These are phyloP conservation scores for Ophiosphaerella herpotricha DNA, from an alignment of 2,329 filamentous ascomycete genomes.

Conservation along the genomic window DNA sequence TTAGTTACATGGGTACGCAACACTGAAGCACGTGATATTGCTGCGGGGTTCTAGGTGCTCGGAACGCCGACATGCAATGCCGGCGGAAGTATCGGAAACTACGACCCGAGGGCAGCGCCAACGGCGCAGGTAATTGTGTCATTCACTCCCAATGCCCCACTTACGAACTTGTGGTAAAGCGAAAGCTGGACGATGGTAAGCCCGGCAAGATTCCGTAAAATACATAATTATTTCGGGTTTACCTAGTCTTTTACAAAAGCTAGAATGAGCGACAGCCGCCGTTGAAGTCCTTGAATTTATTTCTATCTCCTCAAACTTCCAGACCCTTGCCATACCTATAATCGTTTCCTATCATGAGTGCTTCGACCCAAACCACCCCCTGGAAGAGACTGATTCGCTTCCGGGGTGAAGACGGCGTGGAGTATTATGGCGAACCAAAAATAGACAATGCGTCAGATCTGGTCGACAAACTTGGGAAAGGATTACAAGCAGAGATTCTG, in stretches of 20 bases:
- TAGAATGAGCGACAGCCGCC: background rate
- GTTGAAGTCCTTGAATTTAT: background rate
- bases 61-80: too few species aligned
- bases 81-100: too few species aligned
- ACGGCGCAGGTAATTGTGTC: too few species aligned
- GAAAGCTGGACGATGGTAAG: too few species aligned
- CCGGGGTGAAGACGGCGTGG: background rate
- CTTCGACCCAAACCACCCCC: background rate
- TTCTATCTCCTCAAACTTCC: background rate
- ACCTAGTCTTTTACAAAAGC: background rate
- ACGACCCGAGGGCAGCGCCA: too few species aligned
- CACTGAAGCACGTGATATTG: too few species aligned
- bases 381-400: background rate
- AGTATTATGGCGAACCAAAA: background rate
- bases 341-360: background rate
- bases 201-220: too few species aligned
- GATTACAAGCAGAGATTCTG: background rate
- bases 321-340: background rate
- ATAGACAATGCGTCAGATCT: background rate
- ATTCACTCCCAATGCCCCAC: too few species aligned
- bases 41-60: too few species aligned
- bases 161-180: too few species aligned
- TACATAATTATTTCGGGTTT: too few species aligned
- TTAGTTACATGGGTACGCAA: too few species aligned
- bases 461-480: background rate